Evolutionary conservation across 495 filamentous ascomycete species (phyloP), one percentile per base, ranked within the genome.

Genomic region (Mytilinidion resinicola): DNA sequence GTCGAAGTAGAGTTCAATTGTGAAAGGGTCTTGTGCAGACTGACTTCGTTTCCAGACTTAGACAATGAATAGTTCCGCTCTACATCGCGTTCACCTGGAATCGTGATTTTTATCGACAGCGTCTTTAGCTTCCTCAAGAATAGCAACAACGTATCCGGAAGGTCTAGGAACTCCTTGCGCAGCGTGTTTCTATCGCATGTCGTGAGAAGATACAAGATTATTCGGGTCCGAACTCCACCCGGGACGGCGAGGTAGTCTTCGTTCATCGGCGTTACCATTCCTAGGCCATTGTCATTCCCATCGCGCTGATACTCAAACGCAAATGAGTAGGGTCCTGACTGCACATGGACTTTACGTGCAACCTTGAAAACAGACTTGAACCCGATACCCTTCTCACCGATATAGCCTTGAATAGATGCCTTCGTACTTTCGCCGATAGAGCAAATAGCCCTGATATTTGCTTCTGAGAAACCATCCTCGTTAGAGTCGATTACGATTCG

Each of bases 281-380:
- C 72, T 10, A 74, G 57, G 1, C 20, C 10, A 47, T 61, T n/a
- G 0, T 41, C 52, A 17, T 52, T 56, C 1, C 12, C 12, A 34
- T 51, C 44, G 7, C 51, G 55, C 10, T 20, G 33, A 56, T 73
- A 57, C 36, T 71, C 65, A 55, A 80, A 78, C n/a, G 37, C 62
- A 66, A 80, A 81, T 1, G 73, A 78, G 52, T 68, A 79, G 9
- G 58, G 11, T 2, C 74, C 71, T 0, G 77, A 82, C 48, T 76
- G 73, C 12, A 82, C 74, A 30, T 74, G 70, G 0, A 76, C 78
- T 46, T 73, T 75, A 57, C 61, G 70, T 2, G 76, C 74, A 1
- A 73, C 74, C 44, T 69, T 78, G 60, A 82, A 82, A 0, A 80
- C 74, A 0, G 77, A 78, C 55, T 80, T 80, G 66, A 82, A 80